Evolutionary conservation across 257 asterid species (phyloP).

Genomic region (Rauvolfia tetraphylla): DNA sequence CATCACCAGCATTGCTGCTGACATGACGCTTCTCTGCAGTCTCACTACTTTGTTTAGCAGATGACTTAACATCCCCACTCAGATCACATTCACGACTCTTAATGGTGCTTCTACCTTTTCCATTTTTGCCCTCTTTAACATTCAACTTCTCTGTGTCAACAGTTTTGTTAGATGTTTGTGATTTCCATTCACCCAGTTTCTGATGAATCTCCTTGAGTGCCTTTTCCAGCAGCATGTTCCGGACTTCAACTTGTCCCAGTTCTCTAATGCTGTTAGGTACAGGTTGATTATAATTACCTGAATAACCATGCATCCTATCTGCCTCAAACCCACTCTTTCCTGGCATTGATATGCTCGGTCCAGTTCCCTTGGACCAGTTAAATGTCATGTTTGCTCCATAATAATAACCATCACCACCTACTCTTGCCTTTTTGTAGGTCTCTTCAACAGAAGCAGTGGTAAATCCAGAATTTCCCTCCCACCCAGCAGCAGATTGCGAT

Average conservation of each 20-base stretch:
- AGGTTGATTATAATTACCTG: conserved; percentile 30
- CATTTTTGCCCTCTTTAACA: conserved; percentile 34
- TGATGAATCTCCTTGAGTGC: conserved; percentile 42
- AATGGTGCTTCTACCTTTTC: conserved; percentile 18
- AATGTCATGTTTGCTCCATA: conserved; percentile 27
- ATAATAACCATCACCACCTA: conserved; percentile 33
- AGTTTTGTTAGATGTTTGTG: conserved; percentile 24
- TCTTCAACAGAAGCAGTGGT: conserved; percentile 15
- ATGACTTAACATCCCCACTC: conserved; percentile 34
- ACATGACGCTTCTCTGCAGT: conserved; percentile 24
- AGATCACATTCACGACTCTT: conserved; percentile 25
- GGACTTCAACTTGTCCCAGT: conserved; percentile 34
- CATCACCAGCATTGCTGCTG: conserved; percentile 23
- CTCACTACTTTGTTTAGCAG: conserved; percentile 25
- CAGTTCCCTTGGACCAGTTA: conserved; percentile 24
- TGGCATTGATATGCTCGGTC: conserved; percentile 25
- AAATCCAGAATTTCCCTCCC: conserved; percentile 15
- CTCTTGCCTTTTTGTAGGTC: conserved; percentile 36
- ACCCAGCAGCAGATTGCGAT: conserved; percentile 28
- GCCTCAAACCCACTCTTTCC: conserved; percentile 31
- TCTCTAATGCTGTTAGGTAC: conserved; percentile 32
- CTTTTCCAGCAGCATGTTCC: conserved; percentile 43
- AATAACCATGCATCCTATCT: conserved; percentile 21
- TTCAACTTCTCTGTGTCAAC: conserved; percentile 25
- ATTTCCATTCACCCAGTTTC: conserved; percentile 40